Conservation (phyloP, 2,329 filamentous ascomycete genomes). For the Pseudocercospora macadamiae region DNA sequence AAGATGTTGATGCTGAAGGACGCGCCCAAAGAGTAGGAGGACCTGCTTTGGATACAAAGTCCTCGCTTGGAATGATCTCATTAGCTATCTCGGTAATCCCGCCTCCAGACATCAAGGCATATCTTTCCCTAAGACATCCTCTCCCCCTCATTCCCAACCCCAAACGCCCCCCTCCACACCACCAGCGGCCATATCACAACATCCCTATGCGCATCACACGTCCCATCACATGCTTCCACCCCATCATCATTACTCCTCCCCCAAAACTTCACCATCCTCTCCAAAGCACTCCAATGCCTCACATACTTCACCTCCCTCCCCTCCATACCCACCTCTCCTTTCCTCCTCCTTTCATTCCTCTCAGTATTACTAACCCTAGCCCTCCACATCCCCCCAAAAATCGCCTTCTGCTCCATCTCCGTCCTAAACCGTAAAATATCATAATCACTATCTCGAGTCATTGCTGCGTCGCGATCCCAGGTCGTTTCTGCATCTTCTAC, state of each 20-base stretch:
- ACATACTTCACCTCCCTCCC: not conserved
- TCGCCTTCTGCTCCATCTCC: constrained; percentile 10
- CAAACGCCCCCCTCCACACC: not conserved
- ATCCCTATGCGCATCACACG: constrained; percentile 8
- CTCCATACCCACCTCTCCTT: not conserved
- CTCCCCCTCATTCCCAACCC: not conserved
- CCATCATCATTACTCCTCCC: not conserved
- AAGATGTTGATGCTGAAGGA: no score
- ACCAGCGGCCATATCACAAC: not conserved
- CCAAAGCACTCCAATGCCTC: constrained; percentile 2
- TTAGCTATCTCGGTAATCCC: no score
- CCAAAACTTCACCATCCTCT: not conserved
- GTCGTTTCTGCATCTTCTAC: constrained; percentile 4
- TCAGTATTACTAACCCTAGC: constrained; percentile 19
- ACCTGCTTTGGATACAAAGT: no score
- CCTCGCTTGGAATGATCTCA: no score
- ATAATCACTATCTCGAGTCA: constrained; percentile 20
- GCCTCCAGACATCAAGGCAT: no score
- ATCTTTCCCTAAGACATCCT: not conserved
- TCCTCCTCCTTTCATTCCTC: constrained; percentile 20
- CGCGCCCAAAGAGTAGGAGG: no score
- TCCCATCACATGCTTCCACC: constrained; percentile 7
- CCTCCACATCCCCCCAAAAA: constrained; percentile 18
- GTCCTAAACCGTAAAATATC: constrained; percentile 20
- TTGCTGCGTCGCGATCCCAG: constrained; percentile 15